Evolutionary conservation across 208 protist species (phyloP).

Genomic region (Sergeia podlipaevii): DNA sequence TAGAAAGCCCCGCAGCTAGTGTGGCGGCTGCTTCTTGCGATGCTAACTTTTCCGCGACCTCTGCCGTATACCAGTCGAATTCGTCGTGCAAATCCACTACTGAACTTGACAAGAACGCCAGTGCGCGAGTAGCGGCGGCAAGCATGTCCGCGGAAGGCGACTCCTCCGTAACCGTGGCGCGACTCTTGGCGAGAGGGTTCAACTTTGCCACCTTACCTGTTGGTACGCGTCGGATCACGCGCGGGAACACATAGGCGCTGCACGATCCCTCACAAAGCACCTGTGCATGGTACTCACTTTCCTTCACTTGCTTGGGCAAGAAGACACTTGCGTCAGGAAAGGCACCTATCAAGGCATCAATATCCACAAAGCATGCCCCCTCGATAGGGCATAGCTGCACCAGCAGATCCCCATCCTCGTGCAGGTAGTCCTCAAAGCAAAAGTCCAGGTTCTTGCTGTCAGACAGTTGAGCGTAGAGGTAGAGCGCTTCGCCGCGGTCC

Average conservation of each 20-base stretch:
- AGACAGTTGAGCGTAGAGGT: slow-evolving; percentile 40
- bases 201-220: slow-evolving; percentile 45
- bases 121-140: slow-evolving; percentile 24
- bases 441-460: slow-evolving; percentile 42
- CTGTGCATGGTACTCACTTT: background rate
- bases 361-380: slow-evolving; percentile 60
- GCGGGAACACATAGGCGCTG: slow-evolving; percentile 51
- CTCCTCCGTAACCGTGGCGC: slow-evolving; percentile 29
- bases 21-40: too few species aligned
- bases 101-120: slow-evolving; percentile 39
- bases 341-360: slow-evolving; percentile 33
- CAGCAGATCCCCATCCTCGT: slow-evolving; percentile 74
- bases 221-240: slow-evolving; percentile 48
- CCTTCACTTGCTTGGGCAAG: slow-evolving; percentile 1
- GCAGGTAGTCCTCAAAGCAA: slow-evolving; percentile 57
- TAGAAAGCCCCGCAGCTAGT: too few species aligned
- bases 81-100: slow-evolving; percentile 9
- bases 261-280: slow-evolving; percentile 54
- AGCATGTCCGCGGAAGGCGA: slow-evolving; percentile 33
- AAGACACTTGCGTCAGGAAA: background rate
- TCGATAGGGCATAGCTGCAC: slow-evolving; percentile 71
- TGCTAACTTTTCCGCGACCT: too few species aligned
- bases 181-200: slow-evolving; percentile 45
- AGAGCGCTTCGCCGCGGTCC: slow-evolving; percentile 62
- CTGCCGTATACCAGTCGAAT: too few species aligned